phyloP scores from a whole-genome alignment of 352 stramenopile genomes.

The Globisporangium abappressorium region DNA sequence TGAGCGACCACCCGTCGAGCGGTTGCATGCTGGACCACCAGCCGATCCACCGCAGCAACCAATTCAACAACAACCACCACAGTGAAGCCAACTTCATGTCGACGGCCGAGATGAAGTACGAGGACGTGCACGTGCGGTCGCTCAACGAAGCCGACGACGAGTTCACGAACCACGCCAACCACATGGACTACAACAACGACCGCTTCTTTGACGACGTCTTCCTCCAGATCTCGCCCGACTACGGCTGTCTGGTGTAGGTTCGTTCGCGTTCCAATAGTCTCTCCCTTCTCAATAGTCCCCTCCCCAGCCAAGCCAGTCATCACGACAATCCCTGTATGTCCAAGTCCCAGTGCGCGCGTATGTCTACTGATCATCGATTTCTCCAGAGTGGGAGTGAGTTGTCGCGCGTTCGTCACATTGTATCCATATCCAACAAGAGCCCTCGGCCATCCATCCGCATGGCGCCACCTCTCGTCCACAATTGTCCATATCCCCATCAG shows the following conservation, averaged over 20 bases:
- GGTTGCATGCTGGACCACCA: constrained; percentile 23
- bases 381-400: background rate
- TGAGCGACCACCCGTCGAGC: constrained; percentile 22
- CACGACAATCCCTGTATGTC: background rate
- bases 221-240: constrained; percentile 73
- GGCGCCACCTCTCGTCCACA: background rate
- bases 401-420: background rate
- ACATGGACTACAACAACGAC: constrained; percentile 69
- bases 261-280: background rate
- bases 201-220: constrained; percentile 79
- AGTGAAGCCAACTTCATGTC: constrained; percentile 27
- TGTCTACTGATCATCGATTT: background rate
- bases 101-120: constrained; percentile 43
- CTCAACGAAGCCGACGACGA: constrained; percentile 47
- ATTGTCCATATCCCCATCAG: background rate
- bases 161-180: constrained; percentile 39
- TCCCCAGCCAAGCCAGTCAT: constrained; percentile 1
- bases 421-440: background rate
- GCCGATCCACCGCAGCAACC: constrained; percentile 14
- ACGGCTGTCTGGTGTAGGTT: constrained; percentile 60
- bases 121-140: constrained; percentile 50
- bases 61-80: background rate
- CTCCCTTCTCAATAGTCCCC: background rate
- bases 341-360: background rate
- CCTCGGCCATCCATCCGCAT: background rate